Evolutionary conservation across 306 rosid species (phyloP).

Genomic region (Aeschynomene evenia): DNA sequence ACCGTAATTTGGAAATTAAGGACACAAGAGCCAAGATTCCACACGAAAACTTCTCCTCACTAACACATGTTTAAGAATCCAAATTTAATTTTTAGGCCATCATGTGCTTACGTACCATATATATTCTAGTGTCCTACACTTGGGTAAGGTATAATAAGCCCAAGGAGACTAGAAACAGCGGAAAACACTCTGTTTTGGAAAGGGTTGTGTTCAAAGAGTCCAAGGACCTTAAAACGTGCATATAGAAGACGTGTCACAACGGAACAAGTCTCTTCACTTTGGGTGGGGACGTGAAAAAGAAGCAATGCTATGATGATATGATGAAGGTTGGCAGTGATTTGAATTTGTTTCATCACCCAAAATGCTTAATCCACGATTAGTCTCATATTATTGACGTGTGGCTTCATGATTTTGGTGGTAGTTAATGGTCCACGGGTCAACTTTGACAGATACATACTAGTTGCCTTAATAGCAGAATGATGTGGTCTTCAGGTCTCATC

Average conservation of each 20-base stretch:
- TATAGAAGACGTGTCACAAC: not conserved
- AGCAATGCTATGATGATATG: not conserved
- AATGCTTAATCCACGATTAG: constrained; percentile 15
- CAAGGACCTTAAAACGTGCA: not conserved
- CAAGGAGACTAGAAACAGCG: not conserved
- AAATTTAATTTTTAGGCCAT: not conserved
- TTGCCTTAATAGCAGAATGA: not conserved
- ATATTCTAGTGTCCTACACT: not conserved
- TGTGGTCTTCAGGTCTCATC: not conserved
- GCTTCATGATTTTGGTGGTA: constrained; percentile 11
- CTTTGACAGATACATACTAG: not conserved
- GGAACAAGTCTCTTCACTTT: constrained; percentile 19
- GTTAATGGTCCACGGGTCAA: not conserved
- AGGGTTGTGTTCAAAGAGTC: not conserved
- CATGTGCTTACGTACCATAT: not conserved
- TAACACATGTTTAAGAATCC: not conserved
- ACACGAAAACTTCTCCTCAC: constrained; percentile 1
- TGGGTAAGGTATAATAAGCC: not conserved
- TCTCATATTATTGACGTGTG: constrained; percentile 16
- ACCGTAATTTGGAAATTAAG: not conserved
- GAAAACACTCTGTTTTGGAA: constrained; percentile 10
- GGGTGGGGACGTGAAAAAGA: constrained; percentile 22
- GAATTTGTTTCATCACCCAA: not conserved
- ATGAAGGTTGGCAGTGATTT: constrained; percentile 40
- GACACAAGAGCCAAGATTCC: not conserved